Percentiles rank a stretch among this genome's conserved stretches.
phyloP scores from a whole-genome alignment of 768 basidiomycete genomes.

The Hemileccinum rubropunctum region DNA sequence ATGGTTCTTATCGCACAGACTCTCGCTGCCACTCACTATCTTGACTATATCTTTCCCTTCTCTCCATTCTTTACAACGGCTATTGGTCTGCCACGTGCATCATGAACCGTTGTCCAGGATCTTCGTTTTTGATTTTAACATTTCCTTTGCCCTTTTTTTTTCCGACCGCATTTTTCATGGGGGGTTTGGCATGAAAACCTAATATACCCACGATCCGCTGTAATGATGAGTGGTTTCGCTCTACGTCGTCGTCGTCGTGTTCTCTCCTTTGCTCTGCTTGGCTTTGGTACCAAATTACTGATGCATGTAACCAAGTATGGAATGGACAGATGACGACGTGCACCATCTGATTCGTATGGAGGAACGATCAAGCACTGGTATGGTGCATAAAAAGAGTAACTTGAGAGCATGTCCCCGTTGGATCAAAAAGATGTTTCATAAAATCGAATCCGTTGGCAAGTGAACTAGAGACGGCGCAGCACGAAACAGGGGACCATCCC shows the following conservation, averaged over 20 bases:
- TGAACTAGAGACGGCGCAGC: no score
- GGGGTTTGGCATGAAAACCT: constrained; percentile 19
- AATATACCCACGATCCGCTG: constrained; percentile 26
- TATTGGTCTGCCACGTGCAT: neutral
- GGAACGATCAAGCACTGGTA: no score
- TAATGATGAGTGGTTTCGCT: constrained; percentile 15
- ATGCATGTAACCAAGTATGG: constrained; percentile 18
- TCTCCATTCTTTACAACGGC: neutral
- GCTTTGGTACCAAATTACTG: neutral
- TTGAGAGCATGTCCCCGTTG: no score
- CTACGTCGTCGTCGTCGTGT: neutral
- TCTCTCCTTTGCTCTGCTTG: neutral
- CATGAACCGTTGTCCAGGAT: constrained; percentile 10
- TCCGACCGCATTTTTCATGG: constrained; percentile 2
- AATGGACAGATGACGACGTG: constrained; percentile 5
- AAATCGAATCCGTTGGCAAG: no score
- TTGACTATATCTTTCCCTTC: constrained; percentile 20
- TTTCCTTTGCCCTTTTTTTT: neutral
- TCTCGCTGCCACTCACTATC: constrained; percentile 17
- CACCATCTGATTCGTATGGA: neutral
- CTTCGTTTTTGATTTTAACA: neutral
- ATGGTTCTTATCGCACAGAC: constrained; percentile 22
- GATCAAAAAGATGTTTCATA: no score
- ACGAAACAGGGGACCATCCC: no score
- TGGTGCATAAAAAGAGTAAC: no score